These are phyloP conservation scores for Lolium rigidum DNA, from an alignment of 176 grass and related monocot species.

Conservation along the genomic window DNA sequence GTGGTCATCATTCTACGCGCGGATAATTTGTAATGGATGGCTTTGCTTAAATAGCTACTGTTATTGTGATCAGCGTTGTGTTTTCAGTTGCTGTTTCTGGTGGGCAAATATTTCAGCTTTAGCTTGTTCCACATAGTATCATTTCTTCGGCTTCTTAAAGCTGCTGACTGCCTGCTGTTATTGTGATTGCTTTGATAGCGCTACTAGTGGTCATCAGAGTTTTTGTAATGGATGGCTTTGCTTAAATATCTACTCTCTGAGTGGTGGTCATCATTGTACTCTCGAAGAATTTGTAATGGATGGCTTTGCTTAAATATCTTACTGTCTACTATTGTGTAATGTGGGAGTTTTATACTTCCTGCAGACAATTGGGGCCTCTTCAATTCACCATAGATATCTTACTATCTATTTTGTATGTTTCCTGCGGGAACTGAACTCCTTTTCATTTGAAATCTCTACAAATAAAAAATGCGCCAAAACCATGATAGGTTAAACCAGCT, in stretches of 20 bases:
- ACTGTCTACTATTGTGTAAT: too few species aligned
- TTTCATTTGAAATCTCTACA: neutral
- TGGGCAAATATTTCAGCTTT: slow-evolving; percentile 29
- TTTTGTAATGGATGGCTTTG: neutral
- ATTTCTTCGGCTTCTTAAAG: neutral
- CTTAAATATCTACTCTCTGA: neutral
- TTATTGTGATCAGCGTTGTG: slow-evolving; percentile 35
- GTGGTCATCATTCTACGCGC: neutral
- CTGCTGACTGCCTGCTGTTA: neutral
- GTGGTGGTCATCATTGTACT: too few species aligned
- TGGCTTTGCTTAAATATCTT: too few species aligned
- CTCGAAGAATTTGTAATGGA: too few species aligned
- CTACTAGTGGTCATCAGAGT: neutral
- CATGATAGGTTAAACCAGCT: neutral
- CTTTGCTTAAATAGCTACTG: neutral
- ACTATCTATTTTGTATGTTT: too few species aligned
- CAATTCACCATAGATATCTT: neutral
- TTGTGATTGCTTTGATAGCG: neutral
- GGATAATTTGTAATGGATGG: neutral
- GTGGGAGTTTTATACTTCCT: neutral
- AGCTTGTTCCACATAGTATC: slow-evolving; percentile 6
- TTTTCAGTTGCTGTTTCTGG: slow-evolving; percentile 34
- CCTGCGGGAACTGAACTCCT: neutral
- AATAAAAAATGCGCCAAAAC: neutral
- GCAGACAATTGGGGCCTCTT: neutral